Base-by-base conservation (phyloP, 441 rosid genomes). In the Gossypium aridum region DNA sequence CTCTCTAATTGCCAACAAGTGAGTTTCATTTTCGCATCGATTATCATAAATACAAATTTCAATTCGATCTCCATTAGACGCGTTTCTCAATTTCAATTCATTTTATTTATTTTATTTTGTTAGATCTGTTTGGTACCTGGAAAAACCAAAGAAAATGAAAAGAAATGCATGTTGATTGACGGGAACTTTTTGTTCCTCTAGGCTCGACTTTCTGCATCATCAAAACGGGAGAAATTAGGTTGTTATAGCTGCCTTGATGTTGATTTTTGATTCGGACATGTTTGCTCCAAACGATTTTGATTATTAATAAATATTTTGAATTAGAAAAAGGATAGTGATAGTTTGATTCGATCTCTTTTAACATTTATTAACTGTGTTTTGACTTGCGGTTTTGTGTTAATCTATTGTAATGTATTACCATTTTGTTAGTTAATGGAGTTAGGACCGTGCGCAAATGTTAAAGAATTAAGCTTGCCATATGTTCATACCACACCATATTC, bases 1-100 rank as follows among this genome's bases (percentile, higher is more conserved):
- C 5, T 16, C 16, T 55, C 74, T 7, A 25, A 34, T 57, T 25
- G 55, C n/a, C 68, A 39, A 51, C 68, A 39, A 51, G 80, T 78
- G 71, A 73, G 74, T 74, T 60, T 28, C 17, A 2, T 22, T n/a
- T 56, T 19, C 26, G 16, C 61, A 1, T 51, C 7, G 25, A 22
- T 59, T 23, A 5, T 59, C 39, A 16, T n/a, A 8, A 49, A 6
- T 68, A 49, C 0, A 7, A 25, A 19, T 49, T 68, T 49, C 59
- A 51, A 51, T 51, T 51, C 72, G 61, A 51, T 69, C 25, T 68
- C 61, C 25, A 25, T 51, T 51, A 2, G 61, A 51, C 16, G 8
- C 34, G 34, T 69, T 65, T 51, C 60, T 69, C 25, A n/a, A 16
- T 51, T 69, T 69, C 45, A 9, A 26, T 51, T 16, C 2, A 1